Percentiles rank a stretch among this genome's conserved stretches.
Conservation (phyloP, 2,329 filamentous ascomycete genomes). For the Cephalotrichum gorgonifer region DNA sequence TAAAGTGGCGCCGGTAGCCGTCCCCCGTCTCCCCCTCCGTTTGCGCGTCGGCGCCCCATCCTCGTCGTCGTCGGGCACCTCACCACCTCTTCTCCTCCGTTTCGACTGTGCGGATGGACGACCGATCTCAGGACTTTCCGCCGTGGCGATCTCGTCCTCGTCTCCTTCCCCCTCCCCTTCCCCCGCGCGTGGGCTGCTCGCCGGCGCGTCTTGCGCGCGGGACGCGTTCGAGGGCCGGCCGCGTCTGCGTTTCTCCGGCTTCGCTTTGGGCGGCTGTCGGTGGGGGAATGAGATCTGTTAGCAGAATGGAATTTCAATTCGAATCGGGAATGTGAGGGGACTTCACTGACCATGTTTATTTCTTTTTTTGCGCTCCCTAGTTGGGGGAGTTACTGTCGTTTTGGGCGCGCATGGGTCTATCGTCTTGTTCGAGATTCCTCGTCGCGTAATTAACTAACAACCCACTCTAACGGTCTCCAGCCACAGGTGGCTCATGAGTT, state of each 20-base stretch:
- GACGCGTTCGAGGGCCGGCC: slow-evolving; percentile 31
- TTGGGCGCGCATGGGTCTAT: no score
- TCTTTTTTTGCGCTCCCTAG: no score
- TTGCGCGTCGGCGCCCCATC: background rate
- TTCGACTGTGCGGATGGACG: background rate
- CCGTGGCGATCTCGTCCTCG: slow-evolving; percentile 11
- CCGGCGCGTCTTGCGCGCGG: slow-evolving; percentile 11
- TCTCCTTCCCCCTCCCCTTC: slow-evolving; percentile 11
- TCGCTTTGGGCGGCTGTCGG: slow-evolving; percentile 14
- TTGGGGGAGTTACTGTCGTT: no score
- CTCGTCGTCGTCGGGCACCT: background rate
- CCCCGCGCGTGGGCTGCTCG: background rate
- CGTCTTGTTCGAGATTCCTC: no score
- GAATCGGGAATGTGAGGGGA: background rate
- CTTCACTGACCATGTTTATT: slow-evolving; percentile 5
- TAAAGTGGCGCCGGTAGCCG: background rate
- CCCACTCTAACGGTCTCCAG: no score
- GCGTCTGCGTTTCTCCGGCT: slow-evolving; percentile 30
- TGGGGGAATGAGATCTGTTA: slow-evolving; percentile 4
- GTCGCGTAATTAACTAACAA: no score
- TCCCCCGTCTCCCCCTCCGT: slow-evolving; percentile 1
- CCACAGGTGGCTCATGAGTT: no score
- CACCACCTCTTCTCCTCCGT: background rate
- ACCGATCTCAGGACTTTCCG: background rate
- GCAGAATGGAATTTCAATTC: background rate